Evolutionary conservation across 2,329 filamentous ascomycete genomes (phyloP), one percentile per base, ranked within the genome.

Genomic region (Penicillium sp.): DNA sequence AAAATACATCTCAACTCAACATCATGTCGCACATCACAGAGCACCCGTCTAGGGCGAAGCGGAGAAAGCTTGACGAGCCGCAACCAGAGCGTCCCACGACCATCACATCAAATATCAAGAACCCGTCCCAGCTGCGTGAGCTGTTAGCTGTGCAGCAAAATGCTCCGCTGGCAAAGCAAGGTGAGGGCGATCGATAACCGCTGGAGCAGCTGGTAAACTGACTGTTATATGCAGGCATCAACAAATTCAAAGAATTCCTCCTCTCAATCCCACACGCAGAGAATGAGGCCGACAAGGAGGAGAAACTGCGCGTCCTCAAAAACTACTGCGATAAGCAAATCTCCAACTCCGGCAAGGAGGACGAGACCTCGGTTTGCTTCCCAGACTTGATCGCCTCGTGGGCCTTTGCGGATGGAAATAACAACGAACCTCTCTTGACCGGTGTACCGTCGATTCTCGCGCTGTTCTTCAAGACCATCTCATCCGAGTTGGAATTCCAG

Each of bases 311-410:
- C 50, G 67, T 79, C 38, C 68, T 81, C 43, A 77, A 78, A 59
- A 68, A 71, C 39, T 81, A 79, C 60, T 77, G 78, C 57, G 81
- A 86, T 43, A 77, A 79, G 43, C 82, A 86, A 67, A 81, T 78
- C 55, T 76, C 79, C 16, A 72, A 73, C 56, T 74, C 72, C 14
- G 69, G 64, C 47, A 68, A 72, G 16, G 77, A 78, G 31, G 84
- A 86, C 36, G 82, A 84, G 49, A 80, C 84, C 49, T 78, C 83
- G 6, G 79, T 87, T 22, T 91, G 87, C 63, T 83, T 97, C 29
- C 77, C 83, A 2, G 91, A 96, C 65, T 77, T 97, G 38, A 89
- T 95, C 75, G 89, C 95, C 65, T 91, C 87, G 55, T 97, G 93
- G 93, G 86, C 86, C 45, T 92, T 90, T 76, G 92, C 90, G 4